These are phyloP conservation scores for Cyclotella distinguenda DNA, from an alignment of 108 stramenopile genomes.

Conservation along the genomic window DNA sequence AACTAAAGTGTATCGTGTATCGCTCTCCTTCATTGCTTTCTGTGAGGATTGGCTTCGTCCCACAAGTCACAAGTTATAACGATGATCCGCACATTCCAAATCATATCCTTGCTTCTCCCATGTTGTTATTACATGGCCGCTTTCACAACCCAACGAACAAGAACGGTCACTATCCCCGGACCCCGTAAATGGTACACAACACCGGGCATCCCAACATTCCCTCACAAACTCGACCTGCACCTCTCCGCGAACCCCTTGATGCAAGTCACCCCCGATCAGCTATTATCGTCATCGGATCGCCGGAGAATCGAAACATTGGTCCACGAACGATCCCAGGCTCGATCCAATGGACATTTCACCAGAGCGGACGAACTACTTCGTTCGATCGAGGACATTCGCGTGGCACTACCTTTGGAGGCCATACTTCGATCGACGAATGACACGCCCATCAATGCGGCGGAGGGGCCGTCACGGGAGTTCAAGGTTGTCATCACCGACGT, in stretches of 20 bases:
- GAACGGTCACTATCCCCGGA: too few species aligned
- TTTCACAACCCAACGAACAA: too few species aligned
- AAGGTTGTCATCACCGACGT: slow-evolving; percentile 53
- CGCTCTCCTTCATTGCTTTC: too few species aligned
- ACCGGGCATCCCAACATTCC: not conserved
- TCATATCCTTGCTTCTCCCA: too few species aligned
- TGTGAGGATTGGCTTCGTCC: too few species aligned
- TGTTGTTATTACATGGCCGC: too few species aligned
- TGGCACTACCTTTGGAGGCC: slow-evolving; percentile 22
- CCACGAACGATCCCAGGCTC: slow-evolving; percentile 44
- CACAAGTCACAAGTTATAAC: too few species aligned
- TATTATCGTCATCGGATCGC: slow-evolving; percentile 12
- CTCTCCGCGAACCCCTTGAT: not conserved
- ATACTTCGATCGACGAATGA: slow-evolving; percentile 16
- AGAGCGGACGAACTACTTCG: slow-evolving; percentile 52
- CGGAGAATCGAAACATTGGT: slow-evolving; percentile 41
- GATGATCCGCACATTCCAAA: too few species aligned
- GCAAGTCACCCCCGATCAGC: slow-evolving; percentile 1
- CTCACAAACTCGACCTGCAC: not conserved
- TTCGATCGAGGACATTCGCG: slow-evolving; percentile 23
- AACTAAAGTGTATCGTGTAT: too few species aligned
- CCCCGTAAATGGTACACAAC: too few species aligned
- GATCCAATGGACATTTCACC: slow-evolving; percentile 57
- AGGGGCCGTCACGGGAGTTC: slow-evolving; percentile 1
- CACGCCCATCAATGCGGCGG: not conserved